phyloP scores from a whole-genome alignment of 1,284 basidiomycete genomes.

The Anthracocystis panici-leucophaei region DNA sequence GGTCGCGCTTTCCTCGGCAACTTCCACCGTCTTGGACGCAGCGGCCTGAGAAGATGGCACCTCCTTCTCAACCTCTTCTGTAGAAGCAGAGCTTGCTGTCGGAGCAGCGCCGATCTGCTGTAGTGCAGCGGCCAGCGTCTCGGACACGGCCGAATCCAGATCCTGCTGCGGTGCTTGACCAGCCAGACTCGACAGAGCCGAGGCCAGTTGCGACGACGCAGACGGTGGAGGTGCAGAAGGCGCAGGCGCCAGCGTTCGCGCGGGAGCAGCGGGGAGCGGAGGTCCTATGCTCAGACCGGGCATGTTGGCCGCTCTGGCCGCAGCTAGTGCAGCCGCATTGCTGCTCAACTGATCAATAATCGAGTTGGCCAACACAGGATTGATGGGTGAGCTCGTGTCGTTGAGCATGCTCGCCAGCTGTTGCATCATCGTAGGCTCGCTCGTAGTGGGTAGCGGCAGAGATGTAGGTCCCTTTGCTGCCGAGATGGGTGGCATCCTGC shows the following conservation, averaged over 20 bases:
- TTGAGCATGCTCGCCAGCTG: constrained; percentile 52
- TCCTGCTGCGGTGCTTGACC: constrained; percentile 45
- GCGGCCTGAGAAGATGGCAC: constrained; percentile 1
- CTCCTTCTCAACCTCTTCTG: constrained; percentile 8
- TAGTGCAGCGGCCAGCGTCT: constrained; percentile 59
- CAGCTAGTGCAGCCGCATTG: constrained; percentile 45
- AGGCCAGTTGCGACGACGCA: constrained; percentile 36
- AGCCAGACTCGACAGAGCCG: constrained; percentile 46
- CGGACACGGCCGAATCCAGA: constrained; percentile 57
- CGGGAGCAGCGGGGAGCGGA: constrained; percentile 25
- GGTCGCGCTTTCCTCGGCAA: background rate
- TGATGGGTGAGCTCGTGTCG: constrained; percentile 48
- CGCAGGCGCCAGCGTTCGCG: constrained; percentile 12
- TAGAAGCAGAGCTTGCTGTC: constrained; percentile 1
- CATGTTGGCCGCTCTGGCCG: constrained; percentile 34
- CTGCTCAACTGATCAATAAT: constrained; percentile 47
- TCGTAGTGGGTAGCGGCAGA: constrained; percentile 33
- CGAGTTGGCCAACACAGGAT: constrained; percentile 47
- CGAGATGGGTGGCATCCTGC: constrained; percentile 18
- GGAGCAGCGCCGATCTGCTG: constrained; percentile 51
- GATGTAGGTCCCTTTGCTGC: constrained; percentile 42
- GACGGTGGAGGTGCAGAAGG: constrained; percentile 12
- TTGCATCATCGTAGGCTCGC: constrained; percentile 56
- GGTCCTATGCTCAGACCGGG: constrained; percentile 18
- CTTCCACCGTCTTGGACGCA: constrained; percentile 10